Base-by-base conservation (phyloP, 768 basidiomycete genomes). In the Glaciozyma antarctica region DNA sequence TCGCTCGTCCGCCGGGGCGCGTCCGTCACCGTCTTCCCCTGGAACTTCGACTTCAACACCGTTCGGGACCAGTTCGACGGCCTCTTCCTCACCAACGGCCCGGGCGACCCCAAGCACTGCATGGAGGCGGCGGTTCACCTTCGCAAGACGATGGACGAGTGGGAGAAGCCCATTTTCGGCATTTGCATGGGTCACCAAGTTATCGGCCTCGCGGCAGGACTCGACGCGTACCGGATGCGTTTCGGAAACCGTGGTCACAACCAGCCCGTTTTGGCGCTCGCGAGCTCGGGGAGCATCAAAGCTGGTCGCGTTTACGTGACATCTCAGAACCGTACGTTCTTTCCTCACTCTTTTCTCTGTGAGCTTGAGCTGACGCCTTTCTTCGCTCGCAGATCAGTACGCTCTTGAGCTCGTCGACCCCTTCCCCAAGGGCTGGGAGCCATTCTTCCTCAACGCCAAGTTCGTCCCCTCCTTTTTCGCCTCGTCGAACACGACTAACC, bases 241-340 rank as follows among this genome's bases (percentile, higher is more conserved):
- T 99, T 98, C 75, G 95, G 95, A n/a, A 97, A 99, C 77, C 87
- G 95, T 71, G 95, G 95, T 22, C 95, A 99, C 77, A 99, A 99
- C 76, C 95, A 99, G 76, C 95, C 95, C 38, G 95, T 99, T 17
- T 81, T 99, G 52, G 94, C 95, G 34, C 81, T 98, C 60, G 91
- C 93, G n/a, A 87, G 86, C 32, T 82, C 88, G 15, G 93, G 94
- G 5, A 90, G 88, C 30, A 92, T 98, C 80, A 89, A 84, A 75
- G 91, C 93, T 59, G 95, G 95, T 22, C 82, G 95, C 53, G 93
- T 98, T 30, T 98, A 98, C 78, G 93, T 99, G 53, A 99, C 91
- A 2, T 91, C 87, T 85, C 87, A 75, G 73, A 75, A 75, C 77
- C 71, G 78, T 78, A 58, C 72, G 78, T 74, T 74, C 21, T 45